Percentiles rank a stretch among this genome's conserved stretches.
Conservation (phyloP, 1,139 yeast species). For the Taphrina betulina region DNA sequence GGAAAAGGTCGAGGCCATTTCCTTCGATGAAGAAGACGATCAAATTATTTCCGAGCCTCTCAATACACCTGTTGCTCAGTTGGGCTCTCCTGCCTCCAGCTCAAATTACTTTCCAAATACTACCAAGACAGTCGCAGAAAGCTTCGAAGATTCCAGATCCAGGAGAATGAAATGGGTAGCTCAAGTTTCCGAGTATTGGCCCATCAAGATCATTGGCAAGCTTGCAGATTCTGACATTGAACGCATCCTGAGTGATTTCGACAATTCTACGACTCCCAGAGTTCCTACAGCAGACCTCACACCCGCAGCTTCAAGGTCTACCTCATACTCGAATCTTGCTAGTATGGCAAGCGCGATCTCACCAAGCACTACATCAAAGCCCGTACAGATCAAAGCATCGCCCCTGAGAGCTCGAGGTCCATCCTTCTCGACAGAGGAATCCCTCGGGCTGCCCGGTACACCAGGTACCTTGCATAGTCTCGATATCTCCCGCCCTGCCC, state of each 20-base stretch:
- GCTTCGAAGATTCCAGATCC: constrained; percentile 49
- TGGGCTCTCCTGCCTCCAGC: constrained; percentile 49
- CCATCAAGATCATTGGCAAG: constrained; percentile 61
- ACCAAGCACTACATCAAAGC: background rate
- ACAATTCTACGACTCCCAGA: constrained; percentile 15
- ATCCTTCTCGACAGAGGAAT: background rate
- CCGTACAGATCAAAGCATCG: background rate
- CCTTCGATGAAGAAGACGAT: constrained; percentile 8
- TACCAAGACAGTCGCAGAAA: constrained; percentile 48
- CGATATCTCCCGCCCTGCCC: background rate
- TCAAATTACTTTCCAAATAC: constrained; percentile 64
- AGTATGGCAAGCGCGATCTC: background rate
- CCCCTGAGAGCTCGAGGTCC: background rate
- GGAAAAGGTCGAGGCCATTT: background rate
- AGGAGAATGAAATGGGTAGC: constrained; percentile 80
- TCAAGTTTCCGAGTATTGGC: constrained; percentile 89
- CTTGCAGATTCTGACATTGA: constrained; percentile 59
- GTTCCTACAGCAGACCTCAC: constrained; percentile 17
- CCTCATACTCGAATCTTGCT: background rate
- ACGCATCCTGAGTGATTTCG: constrained; percentile 31
- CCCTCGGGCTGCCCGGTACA: background rate
- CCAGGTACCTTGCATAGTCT: constrained; percentile 22
- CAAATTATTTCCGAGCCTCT: constrained; percentile 20
- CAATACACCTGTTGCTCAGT: constrained; percentile 24
- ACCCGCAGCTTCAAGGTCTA: constrained; percentile 25